Conservation (phyloP, 2,329 filamentous ascomycete genomes). For the Clonostachys rhizophaga region DNA sequence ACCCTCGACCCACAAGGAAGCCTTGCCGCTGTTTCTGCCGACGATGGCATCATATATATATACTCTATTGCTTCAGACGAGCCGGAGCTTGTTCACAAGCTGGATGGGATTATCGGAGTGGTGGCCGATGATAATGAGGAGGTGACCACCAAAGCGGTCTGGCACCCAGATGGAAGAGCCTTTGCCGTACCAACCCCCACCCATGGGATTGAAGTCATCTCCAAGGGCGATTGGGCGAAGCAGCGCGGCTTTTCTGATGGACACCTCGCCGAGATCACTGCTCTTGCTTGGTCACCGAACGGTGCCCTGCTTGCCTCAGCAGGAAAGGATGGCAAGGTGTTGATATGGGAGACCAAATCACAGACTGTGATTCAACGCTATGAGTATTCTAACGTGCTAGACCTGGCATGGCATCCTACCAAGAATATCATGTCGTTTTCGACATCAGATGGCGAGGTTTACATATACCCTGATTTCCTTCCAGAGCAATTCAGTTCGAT, state of each 20-base stretch:
- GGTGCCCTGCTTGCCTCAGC: conserved; percentile 78
- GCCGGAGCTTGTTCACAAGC: conserved; percentile 74
- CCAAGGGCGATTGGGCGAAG: conserved; percentile 84
- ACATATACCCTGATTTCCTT: conserved; percentile 74
- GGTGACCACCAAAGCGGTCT: conserved; percentile 68
- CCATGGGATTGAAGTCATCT: conserved; percentile 80
- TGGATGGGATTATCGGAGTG: conserved; percentile 80
- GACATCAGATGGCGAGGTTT: conserved; percentile 87
- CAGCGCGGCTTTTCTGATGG: conserved; percentile 75
- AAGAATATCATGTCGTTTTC: conserved; percentile 90
- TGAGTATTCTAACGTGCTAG: conserved; percentile 79
- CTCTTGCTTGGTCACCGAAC: conserved; percentile 90
- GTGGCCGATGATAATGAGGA: conserved; percentile 67
- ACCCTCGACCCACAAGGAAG: conserved; percentile 79
- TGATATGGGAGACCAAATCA: conserved; percentile 86
- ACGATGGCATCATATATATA: conserved; percentile 84
- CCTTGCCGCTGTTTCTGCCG: conserved; percentile 75
- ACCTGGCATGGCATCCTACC: conserved; percentile 84
- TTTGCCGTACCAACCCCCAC: conserved; percentile 83
- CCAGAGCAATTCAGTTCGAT: conserved; percentile 51
- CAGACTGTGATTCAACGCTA: conserved; percentile 76
- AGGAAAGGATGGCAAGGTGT: conserved; percentile 62
- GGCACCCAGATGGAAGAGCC: conserved; percentile 92
- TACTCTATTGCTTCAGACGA: conserved; percentile 78
- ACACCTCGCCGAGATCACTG: conserved; percentile 80